Base-by-base conservation (phyloP, 2,329 filamentous ascomycete species). In the Metarhizium anisopliae region DNA sequence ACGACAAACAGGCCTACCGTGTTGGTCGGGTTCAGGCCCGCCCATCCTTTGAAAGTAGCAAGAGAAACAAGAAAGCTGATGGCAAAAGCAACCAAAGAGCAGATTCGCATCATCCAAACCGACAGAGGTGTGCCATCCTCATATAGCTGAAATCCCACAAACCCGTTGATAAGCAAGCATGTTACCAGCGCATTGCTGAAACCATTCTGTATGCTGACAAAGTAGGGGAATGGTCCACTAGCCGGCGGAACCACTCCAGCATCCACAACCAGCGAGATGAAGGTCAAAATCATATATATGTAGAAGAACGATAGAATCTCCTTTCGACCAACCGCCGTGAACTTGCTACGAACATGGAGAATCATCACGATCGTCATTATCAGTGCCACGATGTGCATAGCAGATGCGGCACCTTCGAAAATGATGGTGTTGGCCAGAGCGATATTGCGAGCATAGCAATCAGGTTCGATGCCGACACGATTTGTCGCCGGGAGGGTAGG, bases 341-440 rank as follows among this genome's bases (percentile, higher is more conserved):
- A 99, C 75, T 99, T 99, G 65, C 90, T 93, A 64, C 94, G 84
- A 60, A 99, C 89, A 72, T 99, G 94, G 61, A 99, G 79, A 59
- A 99, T 91, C 94, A 99, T 99, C 66, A 96, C 87, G 8, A 93
- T 88, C 4, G 91, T 95, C 93, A 99, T 96, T 64, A 85, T 77
- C 58, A 99, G 77, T 14, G 93, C 90, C 56, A 88, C 76, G 62
- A 99, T 97, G 72, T 99, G 94, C 75, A 94, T 89, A 67, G 93
- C 91, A 59, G 89, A 90, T 25, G 91, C 85, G 32, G 92, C 94
- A 67, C 86, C 90, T 74, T 97, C 86, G 70, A 99, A 99, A 67
- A 99, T 99, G 75, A 97, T 93, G 45, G 94, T 99, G 75, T 99
- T 99, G 63, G 92, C 94, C 62, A 97, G 74, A 73, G 96, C 92